phyloP scores from a whole-genome alignment of 75 land plant species.

The Cunninghamia lanceolata region DNA sequence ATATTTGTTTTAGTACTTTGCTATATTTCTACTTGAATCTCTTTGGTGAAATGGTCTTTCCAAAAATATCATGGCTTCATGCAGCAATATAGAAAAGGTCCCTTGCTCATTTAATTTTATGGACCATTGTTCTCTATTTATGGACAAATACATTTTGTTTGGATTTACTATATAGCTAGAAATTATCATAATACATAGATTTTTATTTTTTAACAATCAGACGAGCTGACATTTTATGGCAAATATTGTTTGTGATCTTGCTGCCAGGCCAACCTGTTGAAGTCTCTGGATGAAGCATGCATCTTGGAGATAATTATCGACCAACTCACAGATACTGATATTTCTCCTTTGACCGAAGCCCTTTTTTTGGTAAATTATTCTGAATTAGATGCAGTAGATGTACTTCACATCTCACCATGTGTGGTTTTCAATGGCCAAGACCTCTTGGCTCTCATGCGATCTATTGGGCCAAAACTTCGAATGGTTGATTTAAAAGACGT shows the following conservation, averaged over 20 bases:
- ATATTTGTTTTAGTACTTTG: not conserved
- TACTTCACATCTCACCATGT: constrained; percentile 38
- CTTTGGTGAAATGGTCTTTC: not conserved
- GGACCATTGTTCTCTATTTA: not conserved
- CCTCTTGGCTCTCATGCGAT: constrained; percentile 45
- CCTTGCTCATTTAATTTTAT: not conserved
- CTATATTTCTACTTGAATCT: not conserved
- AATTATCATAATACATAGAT: not conserved
- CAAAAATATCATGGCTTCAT: not conserved
- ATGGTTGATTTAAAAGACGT: constrained; percentile 50
- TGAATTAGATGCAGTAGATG: constrained; percentile 72
- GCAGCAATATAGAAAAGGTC: not conserved
- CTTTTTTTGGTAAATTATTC: constrained; percentile 34
- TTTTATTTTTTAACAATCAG: not conserved
- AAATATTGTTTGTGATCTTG: not conserved
- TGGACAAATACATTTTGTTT: not conserved
- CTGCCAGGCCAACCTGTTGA: constrained; percentile 39
- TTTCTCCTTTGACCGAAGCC: constrained; percentile 45
- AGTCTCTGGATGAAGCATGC: constrained; percentile 28
- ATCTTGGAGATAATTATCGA: constrained; percentile 48
- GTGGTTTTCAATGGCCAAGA: constrained; percentile 36
- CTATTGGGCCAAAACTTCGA: constrained; percentile 48
- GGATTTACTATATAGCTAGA: not conserved
- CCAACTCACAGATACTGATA: constrained; percentile 47
- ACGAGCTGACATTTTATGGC: not conserved